Conservation (phyloP, 768 basidiomycete genomes). For the Hygrophorus pudorinus region DNA sequence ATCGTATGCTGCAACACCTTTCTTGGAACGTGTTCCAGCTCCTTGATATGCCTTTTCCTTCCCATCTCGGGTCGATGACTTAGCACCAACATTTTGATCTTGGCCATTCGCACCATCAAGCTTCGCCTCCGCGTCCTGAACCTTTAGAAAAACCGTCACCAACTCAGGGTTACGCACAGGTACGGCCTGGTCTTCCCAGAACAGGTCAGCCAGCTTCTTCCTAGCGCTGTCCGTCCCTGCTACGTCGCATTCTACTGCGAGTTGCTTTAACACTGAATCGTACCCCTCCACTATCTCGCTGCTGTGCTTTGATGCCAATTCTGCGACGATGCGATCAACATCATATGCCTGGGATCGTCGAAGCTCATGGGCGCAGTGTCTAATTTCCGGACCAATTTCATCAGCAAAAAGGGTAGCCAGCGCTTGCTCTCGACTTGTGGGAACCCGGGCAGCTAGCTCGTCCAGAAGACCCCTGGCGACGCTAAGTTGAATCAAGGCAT, state of each 20-base stretch:
- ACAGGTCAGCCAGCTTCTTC: conserved; percentile 47
- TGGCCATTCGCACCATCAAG: conserved; percentile 29
- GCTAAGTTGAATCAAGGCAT: conserved; percentile 64
- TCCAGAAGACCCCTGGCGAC: conserved; percentile 70
- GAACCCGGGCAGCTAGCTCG: conserved; percentile 49
- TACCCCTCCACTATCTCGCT: conserved; percentile 57
- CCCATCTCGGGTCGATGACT: conserved; percentile 15
- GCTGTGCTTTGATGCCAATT: conserved; percentile 46
- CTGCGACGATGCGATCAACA: conserved; percentile 61
- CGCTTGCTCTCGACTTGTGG: conserved; percentile 79
- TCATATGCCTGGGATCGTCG: conserved; percentile 75
- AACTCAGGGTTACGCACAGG: conserved; percentile 87
- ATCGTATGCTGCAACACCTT: conserved; percentile 81
- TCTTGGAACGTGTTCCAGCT: conserved; percentile 41
- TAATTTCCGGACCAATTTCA: conserved; percentile 82
- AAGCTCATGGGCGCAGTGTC: conserved; percentile 86
- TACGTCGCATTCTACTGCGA: conserved; percentile 33
- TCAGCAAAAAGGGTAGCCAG: conserved; percentile 78
- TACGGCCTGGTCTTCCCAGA: conserved; percentile 78
- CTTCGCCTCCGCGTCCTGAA: conserved; percentile 66
- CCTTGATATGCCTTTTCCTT: conserved; percentile 18
- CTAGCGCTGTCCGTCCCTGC: conserved; percentile 28
- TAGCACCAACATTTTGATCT: conserved; percentile 17
- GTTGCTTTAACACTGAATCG: conserved; percentile 39
- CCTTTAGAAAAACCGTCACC: conserved; percentile 75